Conservation (phyloP, 2,329 filamentous ascomycete species). For the Aspergillus proliferans region DNA sequence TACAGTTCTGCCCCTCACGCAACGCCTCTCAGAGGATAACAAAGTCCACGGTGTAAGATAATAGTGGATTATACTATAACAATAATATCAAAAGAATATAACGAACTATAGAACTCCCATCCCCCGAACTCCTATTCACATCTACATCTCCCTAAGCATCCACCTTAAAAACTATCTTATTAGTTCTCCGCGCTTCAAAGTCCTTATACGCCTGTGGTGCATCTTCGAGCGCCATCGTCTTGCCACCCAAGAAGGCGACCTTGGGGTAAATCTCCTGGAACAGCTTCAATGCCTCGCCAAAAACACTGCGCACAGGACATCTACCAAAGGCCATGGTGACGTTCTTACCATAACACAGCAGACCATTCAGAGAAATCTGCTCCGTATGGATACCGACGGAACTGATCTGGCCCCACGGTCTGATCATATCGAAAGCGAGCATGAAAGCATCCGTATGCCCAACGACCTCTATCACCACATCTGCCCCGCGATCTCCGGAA, state of each 20-base stretch:
- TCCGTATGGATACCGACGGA: conserved; percentile 60
- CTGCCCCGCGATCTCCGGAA: conserved; percentile 70
- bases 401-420: conserved; percentile 62
- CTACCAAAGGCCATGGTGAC: neutral
- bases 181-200: neutral
- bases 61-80: too few species aligned
- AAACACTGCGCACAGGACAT: neutral
- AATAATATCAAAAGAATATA: too few species aligned
- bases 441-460: conserved; percentile 58
- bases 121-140: too few species aligned
- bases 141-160: neutral
- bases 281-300: neutral
- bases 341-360: neutral
- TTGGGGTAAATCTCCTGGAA: neutral
- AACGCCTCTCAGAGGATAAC: too few species aligned
- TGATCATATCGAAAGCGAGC: conserved; percentile 60
- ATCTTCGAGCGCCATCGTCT: neutral
- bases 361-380: conserved; percentile 38
- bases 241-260: neutral
- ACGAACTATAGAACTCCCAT: too few species aligned
- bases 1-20: too few species aligned
- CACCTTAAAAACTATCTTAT: neutral
- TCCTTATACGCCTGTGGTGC: neutral
- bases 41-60: too few species aligned
- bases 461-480: conserved; percentile 70